Evolutionary conservation across 441 rosid species (phyloP), one percentile per base, ranked within the genome.

Genomic region (Flueggea neowawraea): DNA sequence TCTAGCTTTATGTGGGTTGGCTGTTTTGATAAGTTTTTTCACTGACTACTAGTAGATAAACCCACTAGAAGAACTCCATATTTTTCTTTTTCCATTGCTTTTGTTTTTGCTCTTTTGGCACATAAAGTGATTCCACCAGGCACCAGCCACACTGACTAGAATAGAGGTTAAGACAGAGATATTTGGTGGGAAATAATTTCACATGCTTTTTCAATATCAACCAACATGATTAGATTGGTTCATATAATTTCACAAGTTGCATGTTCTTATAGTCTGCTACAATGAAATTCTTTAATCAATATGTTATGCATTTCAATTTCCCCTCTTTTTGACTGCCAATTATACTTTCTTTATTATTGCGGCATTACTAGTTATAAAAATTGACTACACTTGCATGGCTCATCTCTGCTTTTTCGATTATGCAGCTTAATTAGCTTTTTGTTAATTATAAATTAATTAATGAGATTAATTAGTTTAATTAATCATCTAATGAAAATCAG

Each of bases 41-140:
- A 55, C 60, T 33, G 41, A 36, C 49, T 48, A 22, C 58, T 57
- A 65, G 43, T 47, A 47, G 69, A 69, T 58, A 66, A 63, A 70
- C 60, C 61, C 75, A 73, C 56, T 70, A 65, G 61, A 53, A 65
- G 36, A 2, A 36, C 41, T 36, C 53, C 41, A 36, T 36, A 47
- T 11, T 47, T 10, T 12, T 53, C 16, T 54, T 71, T 74, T 76
- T 72, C 44, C 2, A 16, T 70, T 69, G 75, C 82, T 79, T 84
- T 75, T 74, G 69, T 71, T 73, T n/a, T 60, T 73, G 71, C 69
- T 60, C 71, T 77, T 73, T 71, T 72, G 74, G 75, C 65, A 54
- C 70, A 36, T 71, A 78, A 84, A 78, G 75, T 61, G 67, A 76
- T 75, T 74, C 82, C 86, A 79, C 75, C 80, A 68, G 64, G 81